phyloP scores from a whole-genome alignment of 768 basidiomycete species.

The Nidularia sp. region DNA sequence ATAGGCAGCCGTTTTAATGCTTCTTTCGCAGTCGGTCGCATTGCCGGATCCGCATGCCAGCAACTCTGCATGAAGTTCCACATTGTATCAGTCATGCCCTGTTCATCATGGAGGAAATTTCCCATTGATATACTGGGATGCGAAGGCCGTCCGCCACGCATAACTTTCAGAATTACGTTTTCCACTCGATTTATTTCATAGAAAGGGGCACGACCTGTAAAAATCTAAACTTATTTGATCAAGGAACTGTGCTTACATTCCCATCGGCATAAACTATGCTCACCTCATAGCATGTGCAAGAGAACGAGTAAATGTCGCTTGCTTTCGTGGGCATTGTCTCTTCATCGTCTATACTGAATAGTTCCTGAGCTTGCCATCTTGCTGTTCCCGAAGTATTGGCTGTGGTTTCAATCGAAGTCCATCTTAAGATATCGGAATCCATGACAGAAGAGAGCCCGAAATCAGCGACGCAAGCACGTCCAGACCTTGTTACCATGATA shows the following conservation, averaged over 20 bases:
- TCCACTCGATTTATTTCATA: not conserved
- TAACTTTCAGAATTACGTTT: not conserved
- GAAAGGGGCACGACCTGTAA: not conserved
- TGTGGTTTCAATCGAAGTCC: constrained; percentile 6
- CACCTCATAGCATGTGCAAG: not conserved
- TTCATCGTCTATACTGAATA: not conserved
- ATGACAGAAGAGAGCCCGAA: constrained; percentile 15
- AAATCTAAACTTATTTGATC: not conserved
- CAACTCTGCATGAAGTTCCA: not conserved
- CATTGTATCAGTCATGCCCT: not conserved
- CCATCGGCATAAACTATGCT: not conserved
- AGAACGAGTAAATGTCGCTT: constrained; percentile 1
- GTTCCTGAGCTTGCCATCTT: constrained; percentile 1
- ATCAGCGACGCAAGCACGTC: constrained; percentile 13
- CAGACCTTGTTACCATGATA: constrained; percentile 11
- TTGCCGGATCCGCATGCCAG: not conserved
- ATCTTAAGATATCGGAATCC: constrained; percentile 6
- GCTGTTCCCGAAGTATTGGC: constrained; percentile 6
- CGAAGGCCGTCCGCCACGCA: not conserved
- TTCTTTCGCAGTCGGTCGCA: not conserved
- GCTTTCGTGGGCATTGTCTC: not conserved
- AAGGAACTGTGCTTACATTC: not conserved
- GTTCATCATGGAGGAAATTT: not conserved
- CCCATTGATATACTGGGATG: not conserved
- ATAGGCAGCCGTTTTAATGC: too few relatives aligned